Evolutionary conservation across 805 yeast species (phyloP), one percentile per base, ranked within the genome.

Genomic region (Saturnispora dispora): DNA sequence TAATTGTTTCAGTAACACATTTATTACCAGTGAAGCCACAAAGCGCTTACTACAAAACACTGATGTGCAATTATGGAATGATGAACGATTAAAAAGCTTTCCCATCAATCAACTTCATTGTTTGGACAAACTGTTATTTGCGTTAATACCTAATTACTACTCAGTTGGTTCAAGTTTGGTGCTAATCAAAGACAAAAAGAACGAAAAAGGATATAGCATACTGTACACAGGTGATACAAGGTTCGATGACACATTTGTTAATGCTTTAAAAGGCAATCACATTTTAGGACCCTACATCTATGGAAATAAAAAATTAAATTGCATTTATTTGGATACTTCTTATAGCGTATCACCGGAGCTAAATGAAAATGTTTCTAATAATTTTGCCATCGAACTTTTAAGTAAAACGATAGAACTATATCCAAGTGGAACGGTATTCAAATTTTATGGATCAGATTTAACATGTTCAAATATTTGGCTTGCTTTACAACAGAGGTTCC

Each of bases 401-500:
- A 11, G 50, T 3, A 25, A 51, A 5, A 30, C 23, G 5, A 57
- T 60, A 18, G 20, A 32, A 1, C 2, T 9, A 18, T 60, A 57
- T 39, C 61, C 63, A 0, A 28, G 35, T 1, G 57, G 59, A 5
- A 56, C 60, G 2, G 41, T 37, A 10, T 60, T 58, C 28, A 23
- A 36, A 7, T 50, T 60, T 18, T 11, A 32, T 1, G 55, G 58
- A 40, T 39, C 43, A 13, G 40, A 36, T 3, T 47, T 52, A 15
- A 60, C 60, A n/a, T 60, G 54, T 48, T 62, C 58, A 51, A 55
- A 57, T n/a, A 55, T 59, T 40, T 60, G 62, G 60, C 28, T 33
- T 18, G 47, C 54, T 33, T 8, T 59, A 15, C 39, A 9, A 28
- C 18, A 37, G 1, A 20, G 23, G 23, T 54, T 58, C 22, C 41